A percentile compares a stretch with the other conserved stretches of the same genome.
Conservation (phyloP, 2,329 filamentous ascomycete species). For the Microdochium bolleyi region DNA sequence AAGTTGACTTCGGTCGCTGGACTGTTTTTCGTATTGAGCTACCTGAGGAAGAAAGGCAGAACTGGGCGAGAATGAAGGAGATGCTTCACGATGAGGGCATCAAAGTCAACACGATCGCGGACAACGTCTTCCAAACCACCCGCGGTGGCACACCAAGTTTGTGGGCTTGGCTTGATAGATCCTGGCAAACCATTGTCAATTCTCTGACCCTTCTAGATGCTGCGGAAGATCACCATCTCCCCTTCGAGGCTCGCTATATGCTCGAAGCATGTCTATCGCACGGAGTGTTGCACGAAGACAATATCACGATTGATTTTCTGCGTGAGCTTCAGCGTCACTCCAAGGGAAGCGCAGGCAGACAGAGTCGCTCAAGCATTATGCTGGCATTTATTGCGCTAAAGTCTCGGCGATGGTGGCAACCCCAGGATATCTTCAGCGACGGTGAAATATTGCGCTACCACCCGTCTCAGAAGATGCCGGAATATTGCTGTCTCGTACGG, state of each 20-base stretch:
- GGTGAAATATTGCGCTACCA: slow-evolving; percentile 38
- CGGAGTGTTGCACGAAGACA: slow-evolving; percentile 68
- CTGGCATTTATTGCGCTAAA: slow-evolving; percentile 68
- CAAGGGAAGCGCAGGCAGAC: slow-evolving; percentile 20
- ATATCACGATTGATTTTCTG: slow-evolving; percentile 61
- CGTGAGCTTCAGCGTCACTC: slow-evolving; percentile 37
- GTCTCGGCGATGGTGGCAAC: slow-evolving; percentile 54
- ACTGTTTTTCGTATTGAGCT: neutral
- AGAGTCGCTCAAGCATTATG: slow-evolving; percentile 50
- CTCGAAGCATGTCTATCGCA: slow-evolving; percentile 89
- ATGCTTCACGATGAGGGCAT: neutral
- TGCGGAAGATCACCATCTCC: slow-evolving; percentile 35
- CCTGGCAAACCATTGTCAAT: neutral
- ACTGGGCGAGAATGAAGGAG: neutral
- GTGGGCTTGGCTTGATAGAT: slow-evolving; percentile 29
- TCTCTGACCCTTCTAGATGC: slow-evolving; percentile 19
- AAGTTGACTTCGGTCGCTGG: neutral
- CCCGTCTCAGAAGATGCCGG: slow-evolving; percentile 47
- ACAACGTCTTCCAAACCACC: slow-evolving; percentile 29
- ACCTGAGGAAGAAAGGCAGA: neutral
- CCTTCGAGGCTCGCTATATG: slow-evolving; percentile 76
- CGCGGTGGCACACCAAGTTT: slow-evolving; percentile 23
- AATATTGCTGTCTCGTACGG: slow-evolving; percentile 67
- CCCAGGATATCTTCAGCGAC: slow-evolving; percentile 63
- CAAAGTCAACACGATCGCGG: slow-evolving; percentile 9